Conservation (phyloP, 257 asterid species). For the Petrea volubilis region DNA sequence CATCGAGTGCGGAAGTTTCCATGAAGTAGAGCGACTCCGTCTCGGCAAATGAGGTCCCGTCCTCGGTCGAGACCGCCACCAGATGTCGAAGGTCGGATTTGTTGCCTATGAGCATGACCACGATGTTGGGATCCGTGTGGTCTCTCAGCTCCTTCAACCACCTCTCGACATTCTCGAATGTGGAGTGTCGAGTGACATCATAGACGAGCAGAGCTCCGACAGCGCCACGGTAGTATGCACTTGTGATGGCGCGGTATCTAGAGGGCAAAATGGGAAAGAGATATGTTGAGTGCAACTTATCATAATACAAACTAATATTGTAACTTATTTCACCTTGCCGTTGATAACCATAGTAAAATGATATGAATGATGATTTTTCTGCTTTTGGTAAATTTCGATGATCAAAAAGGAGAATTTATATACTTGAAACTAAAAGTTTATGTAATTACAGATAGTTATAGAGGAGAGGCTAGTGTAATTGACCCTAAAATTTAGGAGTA, state of each 20-base stretch:
- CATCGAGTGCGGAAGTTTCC: constrained; percentile 86
- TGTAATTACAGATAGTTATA: too few species aligned
- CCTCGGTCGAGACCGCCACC: constrained; percentile 76
- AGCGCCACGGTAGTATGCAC: constrained; percentile 90
- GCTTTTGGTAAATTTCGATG: too few species aligned
- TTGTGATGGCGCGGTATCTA: constrained; percentile 88
- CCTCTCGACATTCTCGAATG: constrained; percentile 74
- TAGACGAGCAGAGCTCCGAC: constrained; percentile 86
- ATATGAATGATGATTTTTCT: too few species aligned
- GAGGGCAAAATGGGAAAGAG: constrained; percentile 1
- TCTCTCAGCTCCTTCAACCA: constrained; percentile 78
- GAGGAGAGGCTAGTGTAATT: too few species aligned
- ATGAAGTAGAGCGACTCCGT: constrained; percentile 79
- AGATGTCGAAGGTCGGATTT: constrained; percentile 87
- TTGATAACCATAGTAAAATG: too few species aligned
- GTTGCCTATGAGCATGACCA: constrained; percentile 84
- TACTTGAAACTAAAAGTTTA: too few species aligned
- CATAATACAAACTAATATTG: too few species aligned
- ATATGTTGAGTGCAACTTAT: constrained; percentile 9
- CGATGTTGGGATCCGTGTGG: constrained; percentile 82
- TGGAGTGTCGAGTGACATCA: constrained; percentile 78
- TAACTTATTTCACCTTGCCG: too few species aligned
- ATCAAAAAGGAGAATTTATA: too few species aligned
- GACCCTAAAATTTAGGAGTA: not conserved
- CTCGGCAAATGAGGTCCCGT: constrained; percentile 74